A percentile compares a stretch with the other conserved stretches of the same genome.
Evolutionary conservation across 2,329 filamentous ascomycete genomes (phyloP).

Genomic region (Plectosphaerella sp.): DNA sequence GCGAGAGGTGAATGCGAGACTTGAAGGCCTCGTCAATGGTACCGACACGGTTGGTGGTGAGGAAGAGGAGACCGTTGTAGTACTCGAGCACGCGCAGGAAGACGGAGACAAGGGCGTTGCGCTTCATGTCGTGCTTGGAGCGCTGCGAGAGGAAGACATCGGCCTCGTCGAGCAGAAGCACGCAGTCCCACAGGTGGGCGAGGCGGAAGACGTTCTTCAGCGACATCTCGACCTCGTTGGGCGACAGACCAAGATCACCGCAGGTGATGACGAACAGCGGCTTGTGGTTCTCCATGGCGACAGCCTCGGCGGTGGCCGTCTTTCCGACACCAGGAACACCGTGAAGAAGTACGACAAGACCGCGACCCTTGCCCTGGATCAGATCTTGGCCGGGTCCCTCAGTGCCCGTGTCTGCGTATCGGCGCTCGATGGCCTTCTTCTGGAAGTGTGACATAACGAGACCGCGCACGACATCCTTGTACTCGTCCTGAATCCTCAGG

Average conservation of each 20-base stretch:
- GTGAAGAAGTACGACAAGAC: conserved; percentile 39
- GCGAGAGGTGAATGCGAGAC: conserved; percentile 39
- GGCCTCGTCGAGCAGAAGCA: conserved; percentile 31
- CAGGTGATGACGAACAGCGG: conserved; percentile 45
- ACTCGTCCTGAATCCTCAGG: conserved; percentile 31
- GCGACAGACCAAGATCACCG: conserved; percentile 39
- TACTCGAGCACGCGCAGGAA: conserved; percentile 43
- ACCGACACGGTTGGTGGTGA: conserved; percentile 47
- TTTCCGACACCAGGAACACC: conserved; percentile 45
- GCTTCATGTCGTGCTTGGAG: conserved; percentile 22
- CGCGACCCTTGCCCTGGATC: conserved; percentile 39
- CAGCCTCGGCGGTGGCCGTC: conserved; percentile 39
- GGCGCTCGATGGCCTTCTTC: conserved; percentile 29
- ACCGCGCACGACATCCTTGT: conserved; percentile 34
- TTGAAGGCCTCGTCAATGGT: conserved; percentile 45
- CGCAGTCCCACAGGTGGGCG: conserved; percentile 32
- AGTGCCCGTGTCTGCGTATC: neutral
- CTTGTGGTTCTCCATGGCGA: conserved; percentile 34
- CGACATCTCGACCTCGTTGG: conserved; percentile 32
- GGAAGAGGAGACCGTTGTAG: conserved; percentile 40
- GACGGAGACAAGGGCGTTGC: conserved; percentile 34
- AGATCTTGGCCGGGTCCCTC: conserved; percentile 27
- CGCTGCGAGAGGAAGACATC: conserved; percentile 28
- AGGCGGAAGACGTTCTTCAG: conserved; percentile 38
- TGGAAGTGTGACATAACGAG: conserved; percentile 36